Evolutionary conservation across 208 protist genomes (phyloP).

Genomic region (Leishmania tarentolae): DNA sequence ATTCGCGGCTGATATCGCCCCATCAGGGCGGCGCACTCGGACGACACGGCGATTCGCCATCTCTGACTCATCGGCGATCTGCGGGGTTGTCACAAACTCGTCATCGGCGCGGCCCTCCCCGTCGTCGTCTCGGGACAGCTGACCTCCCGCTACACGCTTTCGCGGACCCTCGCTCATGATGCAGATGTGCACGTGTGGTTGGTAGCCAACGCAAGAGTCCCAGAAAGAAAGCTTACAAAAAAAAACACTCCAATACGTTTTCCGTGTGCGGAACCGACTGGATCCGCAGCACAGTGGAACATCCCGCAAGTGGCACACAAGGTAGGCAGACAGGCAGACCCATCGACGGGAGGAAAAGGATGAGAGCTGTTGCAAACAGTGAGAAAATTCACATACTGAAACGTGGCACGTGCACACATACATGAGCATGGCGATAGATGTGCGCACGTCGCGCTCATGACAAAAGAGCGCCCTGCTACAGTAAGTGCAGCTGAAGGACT

Average conservation of each 20-base stretch:
- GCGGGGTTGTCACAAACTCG: constrained; percentile 51
- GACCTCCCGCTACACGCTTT: constrained; percentile 42
- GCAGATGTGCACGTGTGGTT: not conserved
- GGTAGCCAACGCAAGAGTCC: not conserved
- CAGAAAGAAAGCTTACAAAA: not conserved
- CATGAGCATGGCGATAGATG: not conserved
- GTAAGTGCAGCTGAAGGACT: not conserved
- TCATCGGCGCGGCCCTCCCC: constrained; percentile 38
- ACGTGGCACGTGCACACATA: not conserved
- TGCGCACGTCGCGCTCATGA: not conserved
- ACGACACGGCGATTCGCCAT: constrained; percentile 76
- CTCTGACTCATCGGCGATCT: constrained; percentile 55
- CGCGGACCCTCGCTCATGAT: constrained; percentile 22
- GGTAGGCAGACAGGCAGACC: not conserved
- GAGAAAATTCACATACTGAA: not conserved
- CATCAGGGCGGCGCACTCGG: constrained; percentile 37
- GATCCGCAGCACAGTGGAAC: not conserved
- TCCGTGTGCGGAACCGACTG: not conserved
- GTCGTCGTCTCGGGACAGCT: constrained; percentile 39
- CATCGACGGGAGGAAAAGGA: not conserved
- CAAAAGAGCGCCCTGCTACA: not conserved
- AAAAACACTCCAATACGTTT: not conserved
- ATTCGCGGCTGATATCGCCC: constrained; percentile 5
- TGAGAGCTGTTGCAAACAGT: not conserved
- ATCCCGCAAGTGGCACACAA: not conserved